phyloP scores from a whole-genome alignment of 2,329 filamentous ascomycete species.

The Colletotrichum echinochloae region DNA sequence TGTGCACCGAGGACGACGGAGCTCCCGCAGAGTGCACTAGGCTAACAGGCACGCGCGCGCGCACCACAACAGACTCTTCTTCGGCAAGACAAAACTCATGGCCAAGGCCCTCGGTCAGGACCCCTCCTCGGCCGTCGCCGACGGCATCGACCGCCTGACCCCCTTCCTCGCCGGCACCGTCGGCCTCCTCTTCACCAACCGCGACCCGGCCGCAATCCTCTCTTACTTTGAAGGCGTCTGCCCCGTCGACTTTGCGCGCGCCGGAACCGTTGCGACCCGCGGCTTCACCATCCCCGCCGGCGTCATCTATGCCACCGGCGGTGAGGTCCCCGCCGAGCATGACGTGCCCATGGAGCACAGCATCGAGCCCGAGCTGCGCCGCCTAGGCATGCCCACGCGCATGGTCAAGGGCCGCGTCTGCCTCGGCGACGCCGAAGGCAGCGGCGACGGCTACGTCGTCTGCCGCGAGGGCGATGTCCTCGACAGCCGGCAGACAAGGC shows the following conservation, averaged over 20 bases:
- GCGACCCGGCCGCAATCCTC: constrained; percentile 73
- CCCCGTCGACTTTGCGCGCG: constrained; percentile 90
- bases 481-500: constrained; percentile 90
- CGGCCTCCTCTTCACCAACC: constrained; percentile 90
- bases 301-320: constrained; percentile 82
- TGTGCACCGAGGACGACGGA: neutral
- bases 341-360: constrained; percentile 90
- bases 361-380: constrained; percentile 89
- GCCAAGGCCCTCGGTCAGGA: constrained; percentile 88
- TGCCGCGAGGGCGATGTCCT: constrained; percentile 88
- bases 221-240: constrained; percentile 79
- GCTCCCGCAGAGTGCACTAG: neutral
- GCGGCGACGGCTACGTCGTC: constrained; percentile 74
- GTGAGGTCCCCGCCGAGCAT: constrained; percentile 82
- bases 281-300: constrained; percentile 86
- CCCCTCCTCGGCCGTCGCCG: constrained; percentile 82
- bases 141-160: constrained; percentile 78
- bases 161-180: constrained; percentile 83
- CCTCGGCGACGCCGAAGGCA: constrained; percentile 66
- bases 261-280: constrained; percentile 80
- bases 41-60: neutral
- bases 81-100: constrained; percentile 99
- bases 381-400: constrained; percentile 88
- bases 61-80: constrained; percentile 78
- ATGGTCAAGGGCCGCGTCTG: constrained; percentile 90